Base-by-base conservation (phyloP, 352 stramenopile genomes). In the Lagenidium giganteum region DNA sequence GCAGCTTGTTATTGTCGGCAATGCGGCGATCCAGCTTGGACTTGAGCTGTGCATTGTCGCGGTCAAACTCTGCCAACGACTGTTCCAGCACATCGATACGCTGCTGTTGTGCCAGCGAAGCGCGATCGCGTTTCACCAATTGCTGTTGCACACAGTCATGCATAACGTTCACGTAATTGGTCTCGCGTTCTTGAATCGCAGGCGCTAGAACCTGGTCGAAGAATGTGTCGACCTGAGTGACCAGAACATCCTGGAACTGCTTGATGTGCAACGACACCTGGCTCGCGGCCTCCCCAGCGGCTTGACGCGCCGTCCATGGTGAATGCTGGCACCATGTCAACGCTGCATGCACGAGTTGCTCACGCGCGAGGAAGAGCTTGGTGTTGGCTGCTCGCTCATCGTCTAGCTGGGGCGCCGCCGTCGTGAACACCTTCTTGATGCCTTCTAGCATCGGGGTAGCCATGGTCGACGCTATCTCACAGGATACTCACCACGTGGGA, bases 21-120 rank as follows among this genome's bases (percentile, higher is more conserved):
- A 80, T 61, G 27, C 77, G 71, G 9, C 73, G 67, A 39, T 87
- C 71, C 3, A 89, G 57, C 47, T 80, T 75, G 9, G 71, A 69
- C 37, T 83, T 63, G 16, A 76, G 43, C 38, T 77, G 66, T 13
- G 28, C 36, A 3, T 39, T 44, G 17, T 67, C 52, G 17, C 63
- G 62, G 34, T 79, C 75, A 20, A 47, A 47, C 2, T 35, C 39
- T 5, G n/a, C 9, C 14, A 57, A 29, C 20, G 58, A 42, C 5
- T 23, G 20, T 23, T 56, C n/a, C 14, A 67, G 50, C 23, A 57
- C 34, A 4, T 63, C 34, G 14, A 55, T 42, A 39, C 65, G 53
- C 17, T 58, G 22, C 8, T n/a, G 37, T n/a, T 59, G 28, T 12
- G 37, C n/a, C 27, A 36, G 17, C 4, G 57, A 18, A 5, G 28